These are phyloP conservation scores for Malania oleifera DNA, from an alignment of 164 flowering plant genomes.

Conservation along the genomic window DNA sequence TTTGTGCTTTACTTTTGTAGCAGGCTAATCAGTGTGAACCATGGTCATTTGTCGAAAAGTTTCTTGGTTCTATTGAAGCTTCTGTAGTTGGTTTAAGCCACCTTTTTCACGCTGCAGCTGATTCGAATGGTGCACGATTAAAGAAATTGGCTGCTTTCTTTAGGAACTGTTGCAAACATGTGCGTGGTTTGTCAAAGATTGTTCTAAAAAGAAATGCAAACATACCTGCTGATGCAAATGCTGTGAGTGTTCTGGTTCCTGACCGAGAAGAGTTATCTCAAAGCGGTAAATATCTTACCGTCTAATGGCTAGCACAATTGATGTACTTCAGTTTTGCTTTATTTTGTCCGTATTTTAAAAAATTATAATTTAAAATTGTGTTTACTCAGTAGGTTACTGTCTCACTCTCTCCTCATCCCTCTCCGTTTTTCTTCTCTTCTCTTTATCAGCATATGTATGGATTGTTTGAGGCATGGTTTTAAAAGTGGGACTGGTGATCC, in stretches of 20 bases:
- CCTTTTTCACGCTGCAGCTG: conserved; percentile 57
- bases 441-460: too few relatives aligned
- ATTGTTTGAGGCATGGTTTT: too few relatives aligned
- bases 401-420: too few relatives aligned
- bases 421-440: too few relatives aligned
- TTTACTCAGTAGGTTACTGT: too few relatives aligned
- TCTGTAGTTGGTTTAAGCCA: conserved; percentile 82
- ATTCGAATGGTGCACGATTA: conserved; percentile 58
- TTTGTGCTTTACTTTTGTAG: conserved; percentile 9
- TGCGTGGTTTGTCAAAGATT: conserved; percentile 52
- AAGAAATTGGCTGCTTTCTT: conserved; percentile 66
- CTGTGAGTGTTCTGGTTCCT: conserved; percentile 67
- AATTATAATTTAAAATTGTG: too few relatives aligned
- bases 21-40: conserved; percentile 25
- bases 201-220: conserved; percentile 61
- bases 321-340: too few relatives aligned
- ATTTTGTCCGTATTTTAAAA: too few relatives aligned
- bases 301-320: too few relatives aligned
- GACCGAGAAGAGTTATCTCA: conserved; percentile 39
- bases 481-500: too few relatives aligned
- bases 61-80: conserved; percentile 66
- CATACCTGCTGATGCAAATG: conserved; percentile 74
- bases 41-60: conserved; percentile 21
- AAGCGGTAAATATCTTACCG: too few relatives aligned
- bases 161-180: conserved; percentile 40